phyloP scores from a whole-genome alignment of 176 grass and related monocot genomes.

The Oryza longistaminata region DNA sequence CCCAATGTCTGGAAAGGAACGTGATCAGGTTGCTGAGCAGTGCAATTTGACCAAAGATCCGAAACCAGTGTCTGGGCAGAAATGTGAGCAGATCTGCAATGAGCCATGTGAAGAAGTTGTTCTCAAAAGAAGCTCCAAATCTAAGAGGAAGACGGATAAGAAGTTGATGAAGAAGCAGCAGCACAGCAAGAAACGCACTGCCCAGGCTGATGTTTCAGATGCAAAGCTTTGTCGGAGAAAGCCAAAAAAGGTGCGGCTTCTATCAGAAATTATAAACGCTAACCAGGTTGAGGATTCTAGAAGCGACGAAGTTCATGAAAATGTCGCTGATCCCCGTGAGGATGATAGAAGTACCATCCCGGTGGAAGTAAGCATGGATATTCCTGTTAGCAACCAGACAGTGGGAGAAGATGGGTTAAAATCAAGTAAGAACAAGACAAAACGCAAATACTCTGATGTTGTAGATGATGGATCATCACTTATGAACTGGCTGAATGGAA shows the following conservation, averaged over 20 bases:
- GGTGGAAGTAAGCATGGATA: slow-evolving; percentile 24
- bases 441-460: slow-evolving; percentile 40
- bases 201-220: slow-evolving; percentile 28
- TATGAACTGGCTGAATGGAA: slow-evolving; percentile 62
- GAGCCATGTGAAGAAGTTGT: slow-evolving; percentile 39
- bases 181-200: slow-evolving; percentile 8
- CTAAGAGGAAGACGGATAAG: slow-evolving; percentile 32
- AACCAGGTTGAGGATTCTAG: slow-evolving; percentile 7
- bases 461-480: slow-evolving; percentile 65
- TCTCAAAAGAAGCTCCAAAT: slow-evolving; percentile 28
- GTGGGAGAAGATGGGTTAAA: slow-evolving; percentile 24
- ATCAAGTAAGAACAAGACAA: slow-evolving; percentile 35
- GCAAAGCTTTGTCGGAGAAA: slow-evolving; percentile 52
- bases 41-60: slow-evolving; percentile 12
- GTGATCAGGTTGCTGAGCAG: slow-evolving; percentile 26
- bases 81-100: slow-evolving; percentile 13
- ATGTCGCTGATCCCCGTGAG: slow-evolving; percentile 22
- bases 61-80: slow-evolving; percentile 29
- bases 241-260: slow-evolving; percentile 48
- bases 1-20: slow-evolving; percentile 26
- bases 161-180: slow-evolving; percentile 29
- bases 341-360: slow-evolving; percentile 29
- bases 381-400: slow-evolving; percentile 33
- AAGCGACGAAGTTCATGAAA: slow-evolving; percentile 36
- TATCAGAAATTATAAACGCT: slow-evolving; percentile 62